Percentiles rank a stretch among this genome's conserved stretches.
phyloP scores from a whole-genome alignment of 2,329 filamentous ascomycete genomes.

The Tothia fuscella region DNA sequence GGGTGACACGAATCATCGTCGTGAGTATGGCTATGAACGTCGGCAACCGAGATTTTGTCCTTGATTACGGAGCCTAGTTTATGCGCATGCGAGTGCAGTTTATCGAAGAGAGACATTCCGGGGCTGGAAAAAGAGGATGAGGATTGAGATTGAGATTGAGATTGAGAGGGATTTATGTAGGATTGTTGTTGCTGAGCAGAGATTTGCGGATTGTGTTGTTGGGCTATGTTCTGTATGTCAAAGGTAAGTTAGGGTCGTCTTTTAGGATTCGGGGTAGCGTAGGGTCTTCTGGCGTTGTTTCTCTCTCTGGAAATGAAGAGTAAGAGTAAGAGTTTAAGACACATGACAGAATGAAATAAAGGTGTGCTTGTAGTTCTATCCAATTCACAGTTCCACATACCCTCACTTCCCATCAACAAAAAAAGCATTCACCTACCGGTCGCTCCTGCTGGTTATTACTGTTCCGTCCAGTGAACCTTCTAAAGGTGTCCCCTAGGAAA shows the following conservation, averaged over 20 bases:
- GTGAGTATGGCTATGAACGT: constrained; percentile 36
- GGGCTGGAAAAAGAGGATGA: constrained; percentile 16
- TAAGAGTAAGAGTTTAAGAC: too few species aligned
- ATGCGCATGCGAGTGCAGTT: constrained; percentile 41
- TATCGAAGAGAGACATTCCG: constrained; percentile 42
- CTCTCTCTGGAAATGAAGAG: too few species aligned
- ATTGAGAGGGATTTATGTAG: constrained; percentile 16
- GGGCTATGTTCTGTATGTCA: constrained; percentile 10
- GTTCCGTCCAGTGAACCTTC: background rate
- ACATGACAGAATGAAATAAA: too few species aligned
- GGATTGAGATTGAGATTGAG: constrained; percentile 17
- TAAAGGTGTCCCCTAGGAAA: constrained; percentile 23
- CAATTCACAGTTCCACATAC: too few species aligned
- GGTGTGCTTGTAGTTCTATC: too few species aligned
- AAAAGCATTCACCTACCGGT: too few species aligned
- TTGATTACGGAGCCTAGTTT: constrained; percentile 40
- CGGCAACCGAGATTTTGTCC: constrained; percentile 31
- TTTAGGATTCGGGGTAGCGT: background rate
- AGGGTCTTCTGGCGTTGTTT: background rate
- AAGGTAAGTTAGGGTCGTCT: background rate
- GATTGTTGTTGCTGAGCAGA: constrained; percentile 11
- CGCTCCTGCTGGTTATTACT: background rate
- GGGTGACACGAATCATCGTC: constrained; percentile 26
- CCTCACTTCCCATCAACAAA: too few species aligned
- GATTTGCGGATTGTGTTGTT: constrained; percentile 12